Evolutionary conservation across 257 asterid species (phyloP), one percentile per base, ranked within the genome.

Genomic region (Lithospermum erythrorhizon): DNA sequence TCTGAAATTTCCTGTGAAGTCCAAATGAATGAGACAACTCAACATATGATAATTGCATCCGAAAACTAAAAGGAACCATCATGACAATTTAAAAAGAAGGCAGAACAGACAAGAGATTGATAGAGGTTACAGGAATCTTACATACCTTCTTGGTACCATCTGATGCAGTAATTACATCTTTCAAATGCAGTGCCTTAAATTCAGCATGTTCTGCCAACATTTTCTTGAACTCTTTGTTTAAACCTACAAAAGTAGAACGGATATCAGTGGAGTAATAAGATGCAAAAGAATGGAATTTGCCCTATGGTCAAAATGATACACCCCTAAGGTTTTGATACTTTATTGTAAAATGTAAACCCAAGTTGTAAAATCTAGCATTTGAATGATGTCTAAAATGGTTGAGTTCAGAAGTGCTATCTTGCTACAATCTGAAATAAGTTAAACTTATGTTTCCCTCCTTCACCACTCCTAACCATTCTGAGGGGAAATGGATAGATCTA

Each of bases 81-180:
- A 52, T 32, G 55, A 51, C 57, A 45, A 69, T 37, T 49, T 58
- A 25, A 63, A 2, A 29, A 58, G 61, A 51, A 21, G 65, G 20
- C 59, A 57, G 69, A 29, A 48, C 30, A 2, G 45, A 13, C 11
- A 35, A 41, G 49, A 41, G 57, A 45, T 22, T 16, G 1, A 53
- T 61, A 37, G 55, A 72, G 21, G 25, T 21, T 23, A 63, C 47
- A 53, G 41, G 66, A 77, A 69, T 29, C 37, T 18, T 58, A 54
- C 80, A 68, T 73, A 93, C 98, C 95, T 93, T 93, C 79, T 75
- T 89, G 62, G 98, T 93, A 69, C 98, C 97, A 77, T 93, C 98
- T 55, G 94, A 75, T 20, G 98, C 96, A 22, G 89, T 76, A 29
- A 68, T 35, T 62, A 83, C 77, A 57, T 88, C 94, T 81, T 82